Percentiles rank a stretch among this genome's conserved stretches.
These are phyloP conservation scores for Oryza nivara DNA, from an alignment of 176 grass and related monocot species.

Conservation along the genomic window DNA sequence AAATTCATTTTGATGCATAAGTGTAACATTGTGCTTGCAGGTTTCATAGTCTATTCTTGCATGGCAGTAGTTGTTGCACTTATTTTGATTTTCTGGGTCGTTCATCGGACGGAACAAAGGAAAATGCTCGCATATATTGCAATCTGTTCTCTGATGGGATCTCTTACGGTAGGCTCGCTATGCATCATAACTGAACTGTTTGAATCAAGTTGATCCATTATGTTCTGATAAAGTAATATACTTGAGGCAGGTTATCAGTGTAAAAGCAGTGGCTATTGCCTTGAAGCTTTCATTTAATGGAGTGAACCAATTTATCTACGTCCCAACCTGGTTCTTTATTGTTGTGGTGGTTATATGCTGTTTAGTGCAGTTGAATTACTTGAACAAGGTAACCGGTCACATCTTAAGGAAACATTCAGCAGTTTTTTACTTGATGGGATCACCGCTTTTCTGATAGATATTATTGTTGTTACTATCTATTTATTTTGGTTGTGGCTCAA, in stretches of 20 bases:
- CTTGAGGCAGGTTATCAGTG: slow-evolving; percentile 79
- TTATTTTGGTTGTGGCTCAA: neutral
- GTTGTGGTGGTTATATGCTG: slow-evolving; percentile 69
- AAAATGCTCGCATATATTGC: slow-evolving; percentile 89
- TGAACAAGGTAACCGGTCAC: slow-evolving; percentile 75
- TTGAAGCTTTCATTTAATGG: slow-evolving; percentile 82
- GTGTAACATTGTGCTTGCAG: slow-evolving; percentile 39
- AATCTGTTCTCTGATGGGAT: slow-evolving; percentile 95
- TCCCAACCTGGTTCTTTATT: slow-evolving; percentile 86
- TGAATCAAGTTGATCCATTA: neutral
- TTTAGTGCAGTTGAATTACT: slow-evolving; percentile 86
- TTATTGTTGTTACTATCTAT: neutral
- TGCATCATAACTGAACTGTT: slow-evolving; percentile 20
- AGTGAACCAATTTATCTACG: slow-evolving; percentile 83
- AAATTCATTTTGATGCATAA: slow-evolving; percentile 31
- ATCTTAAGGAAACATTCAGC: neutral
- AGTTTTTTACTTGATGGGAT: neutral
- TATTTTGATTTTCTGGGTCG: slow-evolving; percentile 73
- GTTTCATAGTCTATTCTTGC: slow-evolving; percentile 85
- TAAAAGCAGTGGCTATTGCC: slow-evolving; percentile 93
- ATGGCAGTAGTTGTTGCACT: slow-evolving; percentile 58
- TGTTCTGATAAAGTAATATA: slow-evolving; percentile 18
- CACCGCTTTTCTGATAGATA: neutral
- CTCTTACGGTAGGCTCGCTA: slow-evolving; percentile 72
- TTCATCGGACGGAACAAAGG: slow-evolving; percentile 69